Evolutionary conservation across 2,329 filamentous ascomycete species (phyloP), one percentile per base, ranked within the genome.

Genomic region (Fulvia fulva): DNA sequence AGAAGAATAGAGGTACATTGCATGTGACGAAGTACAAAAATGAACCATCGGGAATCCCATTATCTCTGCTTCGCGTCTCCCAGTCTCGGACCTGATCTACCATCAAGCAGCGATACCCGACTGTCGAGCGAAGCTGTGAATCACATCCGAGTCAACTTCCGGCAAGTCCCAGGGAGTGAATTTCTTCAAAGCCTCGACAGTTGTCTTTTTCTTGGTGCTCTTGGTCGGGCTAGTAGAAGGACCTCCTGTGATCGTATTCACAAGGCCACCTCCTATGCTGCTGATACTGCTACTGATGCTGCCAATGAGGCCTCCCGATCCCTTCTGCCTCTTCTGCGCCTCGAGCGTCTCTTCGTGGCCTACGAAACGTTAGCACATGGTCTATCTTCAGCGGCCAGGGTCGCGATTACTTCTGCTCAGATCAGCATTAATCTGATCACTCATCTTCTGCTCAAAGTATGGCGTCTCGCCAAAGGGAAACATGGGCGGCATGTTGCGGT

Each of bases 381-480:
- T 3, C 21, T 2, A 47, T 47, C 9, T n/a, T 25, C 22, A 25
- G 3, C 19, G 3, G 4, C 49, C 21, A 32, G n/a, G 43, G 47
- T 25, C 11, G 34, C 14, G 62, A 67, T 65, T 56, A 68, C 69
- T 58, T 43, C 65, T 63, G 16, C 57, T 51, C 9, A 72, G 55
- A 60, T 72, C 70, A 22, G 58, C 57, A 25, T 64, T 62, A 41
- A 72, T 70, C 59, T 69, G 62, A 44, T 60, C 56, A 44, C 69
- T 69, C 43, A 65, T 56, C 22, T 61, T 52, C 46, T 60, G 49
- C 59, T 68, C 64, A 64, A 68, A 68, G 34, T 62, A 63, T 30
- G 66, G 65, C 43, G 69, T 72, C 57, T 72, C 70, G 26, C 68
- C 69, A 26, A 71, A 71, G 5, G 66, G 63, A 53, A 72, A 71